Conservation (phyloP, 140 eudicot species). For the Bidens hawaiensis region DNA sequence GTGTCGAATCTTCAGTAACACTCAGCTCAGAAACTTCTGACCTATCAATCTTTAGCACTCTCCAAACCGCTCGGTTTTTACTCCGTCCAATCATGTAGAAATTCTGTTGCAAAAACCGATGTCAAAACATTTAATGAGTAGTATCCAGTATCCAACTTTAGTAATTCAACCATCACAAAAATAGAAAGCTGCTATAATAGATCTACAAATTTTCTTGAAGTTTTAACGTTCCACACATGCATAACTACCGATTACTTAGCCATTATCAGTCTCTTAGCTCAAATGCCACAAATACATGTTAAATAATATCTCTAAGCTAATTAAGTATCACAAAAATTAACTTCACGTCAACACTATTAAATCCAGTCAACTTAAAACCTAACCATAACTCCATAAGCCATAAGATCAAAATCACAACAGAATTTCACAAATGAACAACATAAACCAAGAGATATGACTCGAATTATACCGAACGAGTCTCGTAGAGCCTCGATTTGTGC, state of each 20-base stretch:
- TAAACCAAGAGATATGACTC: background rate
- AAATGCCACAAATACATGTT: background rate
- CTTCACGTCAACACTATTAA: background rate
- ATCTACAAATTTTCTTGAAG: background rate
- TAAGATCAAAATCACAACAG: background rate
- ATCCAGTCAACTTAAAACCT: background rate
- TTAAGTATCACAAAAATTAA: background rate
- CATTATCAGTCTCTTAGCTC: conserved; percentile 1
- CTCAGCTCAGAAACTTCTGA: conserved; percentile 65
- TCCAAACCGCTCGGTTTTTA: conserved; percentile 61
- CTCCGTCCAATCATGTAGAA: conserved; percentile 86
- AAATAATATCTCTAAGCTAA: background rate
- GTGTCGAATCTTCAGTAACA: conserved; percentile 66
- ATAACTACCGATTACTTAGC: conserved; percentile 1
- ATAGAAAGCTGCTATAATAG: conserved; percentile 13
- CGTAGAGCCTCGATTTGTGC: conserved; percentile 76
- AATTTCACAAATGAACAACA: background rate
- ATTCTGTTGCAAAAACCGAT: conserved; percentile 50
- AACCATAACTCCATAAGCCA: too few relatives aligned
- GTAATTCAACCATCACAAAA: conserved; percentile 8
- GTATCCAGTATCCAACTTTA: background rate
- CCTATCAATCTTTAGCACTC: conserved; percentile 79
- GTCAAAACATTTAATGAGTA: background rate
- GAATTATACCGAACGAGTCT: conserved; percentile 61
- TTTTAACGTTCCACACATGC: background rate